Conservation (phyloP, 805 yeast species). For the Lipomyces starkeyi region DNA sequence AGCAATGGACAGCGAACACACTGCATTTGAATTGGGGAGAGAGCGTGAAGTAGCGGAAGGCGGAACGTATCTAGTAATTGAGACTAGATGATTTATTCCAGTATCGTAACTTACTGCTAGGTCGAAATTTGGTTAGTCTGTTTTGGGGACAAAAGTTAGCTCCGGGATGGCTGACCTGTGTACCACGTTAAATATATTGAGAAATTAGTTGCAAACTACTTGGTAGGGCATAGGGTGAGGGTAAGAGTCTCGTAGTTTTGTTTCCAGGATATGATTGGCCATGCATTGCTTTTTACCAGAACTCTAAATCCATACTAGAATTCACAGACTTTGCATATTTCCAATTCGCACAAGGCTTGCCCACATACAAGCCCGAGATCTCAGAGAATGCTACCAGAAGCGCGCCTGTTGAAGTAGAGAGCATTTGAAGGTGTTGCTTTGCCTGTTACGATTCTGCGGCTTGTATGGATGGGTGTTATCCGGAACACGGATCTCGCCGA, state of each 20-base stretch:
- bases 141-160: not conserved
- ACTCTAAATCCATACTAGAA: not conserved
- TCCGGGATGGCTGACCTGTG: too few species aligned
- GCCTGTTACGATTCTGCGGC: not conserved
- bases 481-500: too few species aligned
- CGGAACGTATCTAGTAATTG: not conserved
- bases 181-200: too few species aligned
- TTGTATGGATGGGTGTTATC: too few species aligned
- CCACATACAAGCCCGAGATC: not conserved
- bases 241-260: too few species aligned
- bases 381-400: not conserved
- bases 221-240: not conserved
- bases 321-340: not conserved
- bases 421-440: not conserved
- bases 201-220: too few species aligned
- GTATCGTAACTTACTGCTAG: not conserved
- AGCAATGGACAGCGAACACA: not conserved
- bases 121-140: not conserved
- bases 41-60: not conserved
- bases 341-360: not conserved
- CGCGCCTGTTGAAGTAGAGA: not conserved
- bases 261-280: not conserved
- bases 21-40: not conserved
- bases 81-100: not conserved
- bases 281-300: not conserved